Conservation (phyloP, 257 asterid genomes). For the Penstemon newberryi region DNA sequence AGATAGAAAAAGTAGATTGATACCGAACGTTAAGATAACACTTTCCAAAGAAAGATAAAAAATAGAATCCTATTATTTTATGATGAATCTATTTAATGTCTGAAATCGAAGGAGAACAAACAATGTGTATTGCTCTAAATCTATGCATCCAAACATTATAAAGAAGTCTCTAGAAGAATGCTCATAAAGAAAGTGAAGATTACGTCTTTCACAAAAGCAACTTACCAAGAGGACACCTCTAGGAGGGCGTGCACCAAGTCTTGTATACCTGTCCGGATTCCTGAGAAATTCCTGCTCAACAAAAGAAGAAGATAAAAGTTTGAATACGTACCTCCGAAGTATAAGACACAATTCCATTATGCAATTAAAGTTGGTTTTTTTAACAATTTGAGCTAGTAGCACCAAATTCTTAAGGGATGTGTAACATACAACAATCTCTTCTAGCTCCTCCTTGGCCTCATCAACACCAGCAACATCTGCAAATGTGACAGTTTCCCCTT, state of each 20-base stretch:
- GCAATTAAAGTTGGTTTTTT: neutral
- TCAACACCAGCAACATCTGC: constrained; percentile 99
- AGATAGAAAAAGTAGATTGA: constrained; percentile 22
- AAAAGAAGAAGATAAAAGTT: constrained; percentile 27
- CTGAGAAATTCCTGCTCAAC: constrained; percentile 83
- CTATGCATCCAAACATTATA: neutral
- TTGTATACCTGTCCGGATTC: constrained; percentile 81
- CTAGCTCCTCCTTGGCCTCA: constrained; percentile 99
- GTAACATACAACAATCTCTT: constrained; percentile 88
- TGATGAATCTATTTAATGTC: constrained; percentile 17
- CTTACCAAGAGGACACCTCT: constrained; percentile 99
- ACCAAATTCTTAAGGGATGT: constrained; percentile 24
- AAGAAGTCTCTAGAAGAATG: constrained; percentile 7
- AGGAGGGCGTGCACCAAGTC: constrained; percentile 99
- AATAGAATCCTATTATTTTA: neutral
- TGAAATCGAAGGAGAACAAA: constrained; percentile 10
- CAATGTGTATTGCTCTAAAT: neutral
- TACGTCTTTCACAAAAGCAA: constrained; percentile 23
- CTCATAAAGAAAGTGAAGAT: constrained; percentile 8
- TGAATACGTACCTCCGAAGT: constrained; percentile 20
- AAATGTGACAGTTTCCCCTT: constrained; percentile 79
- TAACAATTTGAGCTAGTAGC: constrained; percentile 1
- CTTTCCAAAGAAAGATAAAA: neutral
- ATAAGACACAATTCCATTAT: constrained; percentile 8
- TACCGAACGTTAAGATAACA: constrained; percentile 8